Conservation (phyloP, 768 basidiomycete species). For the Amanita rubescens region DNA sequence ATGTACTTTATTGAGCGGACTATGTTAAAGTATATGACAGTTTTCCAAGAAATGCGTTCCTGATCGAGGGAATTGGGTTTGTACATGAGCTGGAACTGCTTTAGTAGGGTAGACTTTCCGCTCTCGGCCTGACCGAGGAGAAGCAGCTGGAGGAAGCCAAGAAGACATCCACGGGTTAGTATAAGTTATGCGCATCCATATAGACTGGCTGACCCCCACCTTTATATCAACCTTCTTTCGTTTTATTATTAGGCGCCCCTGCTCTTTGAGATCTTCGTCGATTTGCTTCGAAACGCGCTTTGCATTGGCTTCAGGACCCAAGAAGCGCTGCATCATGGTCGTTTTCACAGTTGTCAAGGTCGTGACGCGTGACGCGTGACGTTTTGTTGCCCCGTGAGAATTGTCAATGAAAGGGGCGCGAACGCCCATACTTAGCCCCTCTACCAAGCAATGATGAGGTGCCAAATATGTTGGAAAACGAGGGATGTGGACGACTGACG, state of each 20-base stretch:
- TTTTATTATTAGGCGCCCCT: constrained; percentile 56
- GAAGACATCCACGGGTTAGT: constrained; percentile 18
- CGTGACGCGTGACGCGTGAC: too few species aligned
- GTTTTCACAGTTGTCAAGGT: too few species aligned
- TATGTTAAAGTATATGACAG: constrained; percentile 71
- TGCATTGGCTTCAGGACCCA: constrained; percentile 58
- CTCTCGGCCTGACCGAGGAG: constrained; percentile 75
- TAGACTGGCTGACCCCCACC: constrained; percentile 28
- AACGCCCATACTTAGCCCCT: too few species aligned
- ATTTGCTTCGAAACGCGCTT: constrained; percentile 73
- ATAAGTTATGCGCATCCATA: constrained; percentile 28
- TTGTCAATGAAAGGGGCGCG: too few species aligned
- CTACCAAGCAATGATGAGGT: too few species aligned
- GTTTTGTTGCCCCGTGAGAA: too few species aligned
- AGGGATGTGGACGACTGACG: too few species aligned
- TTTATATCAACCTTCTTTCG: constrained; percentile 70
- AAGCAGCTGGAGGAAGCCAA: constrained; percentile 39
- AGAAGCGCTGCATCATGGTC: constrained; percentile 58
- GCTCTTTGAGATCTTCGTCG: constrained; percentile 74
- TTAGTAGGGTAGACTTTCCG: constrained; percentile 70
- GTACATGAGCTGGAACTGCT: constrained; percentile 80
- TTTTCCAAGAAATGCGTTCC: constrained; percentile 67
- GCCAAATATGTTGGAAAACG: too few species aligned
- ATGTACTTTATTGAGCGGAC: constrained; percentile 66
- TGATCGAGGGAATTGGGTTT: constrained; percentile 61